Evolutionary conservation across 2,329 filamentous ascomycete species (phyloP).

Genomic region (Magnaporthiopsis incrustans): DNA sequence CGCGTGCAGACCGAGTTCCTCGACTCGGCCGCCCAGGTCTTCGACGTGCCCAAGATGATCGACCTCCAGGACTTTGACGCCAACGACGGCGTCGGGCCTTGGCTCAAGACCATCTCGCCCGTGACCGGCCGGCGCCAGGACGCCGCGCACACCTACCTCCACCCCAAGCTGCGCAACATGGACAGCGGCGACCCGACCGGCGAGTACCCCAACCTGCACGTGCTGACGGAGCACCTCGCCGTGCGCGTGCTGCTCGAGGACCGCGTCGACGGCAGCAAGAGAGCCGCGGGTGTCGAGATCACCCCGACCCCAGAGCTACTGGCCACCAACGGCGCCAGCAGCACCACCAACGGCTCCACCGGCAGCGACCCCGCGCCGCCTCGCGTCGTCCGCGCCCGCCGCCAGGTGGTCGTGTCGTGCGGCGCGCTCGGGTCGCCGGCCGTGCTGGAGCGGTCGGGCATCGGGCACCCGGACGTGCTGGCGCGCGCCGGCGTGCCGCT

Average conservation of each 20-base stretch:
- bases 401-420: slow-evolving; percentile 40
- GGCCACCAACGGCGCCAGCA: background rate
- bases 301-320: slow-evolving; percentile 30
- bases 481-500: slow-evolving; percentile 34
- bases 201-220: slow-evolving; percentile 22
- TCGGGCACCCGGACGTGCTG: slow-evolving; percentile 43
- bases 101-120: slow-evolving; percentile 16
- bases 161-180: slow-evolving; percentile 20
- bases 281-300: slow-evolving; percentile 49
- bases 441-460: slow-evolving; percentile 54
- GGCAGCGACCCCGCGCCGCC: background rate
- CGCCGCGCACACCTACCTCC: slow-evolving; percentile 21
- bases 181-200: background rate
- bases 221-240: slow-evolving; percentile 23
- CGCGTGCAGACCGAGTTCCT: slow-evolving; percentile 33
- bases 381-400: slow-evolving; percentile 36
- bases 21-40: slow-evolving; percentile 28
- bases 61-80: slow-evolving; percentile 41
- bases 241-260: slow-evolving; percentile 42
- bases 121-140: slow-evolving; percentile 30
- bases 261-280: slow-evolving; percentile 20
- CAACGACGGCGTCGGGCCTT: slow-evolving; percentile 23
- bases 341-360: too few relatives aligned
- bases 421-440: slow-evolving; percentile 45
- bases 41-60: slow-evolving; percentile 37